phyloP scores from a whole-genome alignment of 805 yeast species.

The Yamadazyma laniorum region DNA sequence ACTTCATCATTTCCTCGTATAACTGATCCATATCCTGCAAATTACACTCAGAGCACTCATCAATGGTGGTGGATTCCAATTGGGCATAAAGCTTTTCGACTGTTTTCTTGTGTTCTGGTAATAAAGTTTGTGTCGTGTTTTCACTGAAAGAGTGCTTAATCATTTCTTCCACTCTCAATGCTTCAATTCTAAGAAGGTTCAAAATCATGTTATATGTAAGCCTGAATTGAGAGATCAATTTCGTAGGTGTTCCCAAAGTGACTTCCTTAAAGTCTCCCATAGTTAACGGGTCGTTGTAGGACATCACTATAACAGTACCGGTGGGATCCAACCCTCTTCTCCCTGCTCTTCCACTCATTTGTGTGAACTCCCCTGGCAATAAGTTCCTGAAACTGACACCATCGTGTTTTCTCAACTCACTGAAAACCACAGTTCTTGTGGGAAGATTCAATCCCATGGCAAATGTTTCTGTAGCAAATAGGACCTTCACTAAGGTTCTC shows the following conservation, averaged over 20 bases:
- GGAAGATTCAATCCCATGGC: slow-evolving; percentile 98
- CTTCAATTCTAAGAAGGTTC: slow-evolving; percentile 88
- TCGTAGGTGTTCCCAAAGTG: slow-evolving; percentile 86
- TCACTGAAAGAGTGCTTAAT: slow-evolving; percentile 94
- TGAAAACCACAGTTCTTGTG: slow-evolving; percentile 92
- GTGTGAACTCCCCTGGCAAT: slow-evolving; percentile 95
- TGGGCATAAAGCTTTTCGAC: slow-evolving; percentile 53
- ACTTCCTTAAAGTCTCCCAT: slow-evolving; percentile 69
- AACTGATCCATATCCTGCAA: slow-evolving; percentile 44
- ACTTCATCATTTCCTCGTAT: slow-evolving; percentile 45
- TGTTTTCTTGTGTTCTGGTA: slow-evolving; percentile 80
- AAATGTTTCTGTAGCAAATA: slow-evolving; percentile 97
- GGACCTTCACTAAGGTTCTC: slow-evolving; percentile 77
- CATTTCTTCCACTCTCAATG: slow-evolving; percentile 96
- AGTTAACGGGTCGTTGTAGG: slow-evolving; percentile 64
- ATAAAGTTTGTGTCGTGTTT: slow-evolving; percentile 75
- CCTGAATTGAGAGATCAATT: slow-evolving; percentile 86
- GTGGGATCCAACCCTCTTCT: slow-evolving; percentile 92
- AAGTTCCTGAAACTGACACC: slow-evolving; percentile 79
- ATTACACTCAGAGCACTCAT: slow-evolving; percentile 37
- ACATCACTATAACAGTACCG: slow-evolving; percentile 93
- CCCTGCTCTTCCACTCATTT: slow-evolving; percentile 99
- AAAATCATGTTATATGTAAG: slow-evolving; percentile 94
- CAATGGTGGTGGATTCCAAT: slow-evolving; percentile 36
- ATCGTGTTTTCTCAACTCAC: slow-evolving; percentile 84